Evolutionary conservation across 179 eudicot genomes (phyloP).

Genomic region (Beta lomatogona): DNA sequence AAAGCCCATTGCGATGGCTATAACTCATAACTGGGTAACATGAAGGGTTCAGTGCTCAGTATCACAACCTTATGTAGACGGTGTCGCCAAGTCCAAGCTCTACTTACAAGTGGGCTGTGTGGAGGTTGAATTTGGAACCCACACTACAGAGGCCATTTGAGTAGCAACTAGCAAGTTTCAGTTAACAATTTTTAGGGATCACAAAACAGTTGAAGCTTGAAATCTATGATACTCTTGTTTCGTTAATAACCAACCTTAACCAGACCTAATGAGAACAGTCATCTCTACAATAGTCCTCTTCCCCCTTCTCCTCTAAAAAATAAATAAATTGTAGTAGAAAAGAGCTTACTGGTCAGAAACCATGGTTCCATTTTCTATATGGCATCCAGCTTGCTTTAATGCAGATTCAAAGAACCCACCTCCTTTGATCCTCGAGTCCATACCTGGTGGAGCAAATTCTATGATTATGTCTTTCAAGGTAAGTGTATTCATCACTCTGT

Average conservation of each 20-base stretch:
- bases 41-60: too few relatives aligned
- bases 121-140: too few relatives aligned
- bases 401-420: slow-evolving; percentile 47
- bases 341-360: slow-evolving; percentile 25
- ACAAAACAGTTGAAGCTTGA: not conserved
- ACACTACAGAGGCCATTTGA: too few relatives aligned
- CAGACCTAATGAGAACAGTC: not conserved
- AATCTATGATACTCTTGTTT: not conserved
- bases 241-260: too few relatives aligned
- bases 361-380: slow-evolving; percentile 35
- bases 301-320: not conserved
- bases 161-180: too few relatives aligned
- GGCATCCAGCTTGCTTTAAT: slow-evolving; percentile 46
- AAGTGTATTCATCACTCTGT: slow-evolving; percentile 29
- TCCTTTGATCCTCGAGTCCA: slow-evolving; percentile 47
- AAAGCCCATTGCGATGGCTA: too few relatives aligned
- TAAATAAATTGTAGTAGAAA: not conserved
- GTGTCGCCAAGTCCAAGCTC: too few relatives aligned
- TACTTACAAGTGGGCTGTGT: too few relatives aligned
- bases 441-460: slow-evolving; percentile 50
- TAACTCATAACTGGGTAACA: too few relatives aligned
- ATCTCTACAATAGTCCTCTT: not conserved
- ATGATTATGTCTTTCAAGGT: slow-evolving; percentile 43
- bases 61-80: too few relatives aligned
- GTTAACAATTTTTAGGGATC: not conserved